These are phyloP conservation scores for Mediolabrus comicus DNA, from an alignment of 108 stramenopile genomes.

Conservation along the genomic window DNA sequence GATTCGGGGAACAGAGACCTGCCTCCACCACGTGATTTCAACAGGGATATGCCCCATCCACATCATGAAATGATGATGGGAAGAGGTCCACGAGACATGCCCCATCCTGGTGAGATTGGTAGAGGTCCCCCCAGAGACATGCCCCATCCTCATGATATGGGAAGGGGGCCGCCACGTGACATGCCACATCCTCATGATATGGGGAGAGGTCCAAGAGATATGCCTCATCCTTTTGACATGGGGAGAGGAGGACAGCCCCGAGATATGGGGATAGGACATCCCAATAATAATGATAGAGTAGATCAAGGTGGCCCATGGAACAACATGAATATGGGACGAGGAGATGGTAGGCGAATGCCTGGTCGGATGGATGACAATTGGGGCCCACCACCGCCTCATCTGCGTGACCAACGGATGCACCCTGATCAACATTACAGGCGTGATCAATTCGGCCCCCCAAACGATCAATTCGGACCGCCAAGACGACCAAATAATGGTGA, in stretches of 20 bases:
- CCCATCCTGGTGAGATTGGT: neutral
- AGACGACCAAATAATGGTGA: neutral
- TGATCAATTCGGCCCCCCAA: neutral
- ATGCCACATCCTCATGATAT: neutral
- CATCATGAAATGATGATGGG: neutral
- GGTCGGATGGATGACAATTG: neutral
- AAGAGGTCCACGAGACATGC: constrained; percentile 1
- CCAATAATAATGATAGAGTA: neutral
- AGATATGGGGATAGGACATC: neutral
- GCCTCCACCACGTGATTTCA: neutral
- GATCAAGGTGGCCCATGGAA: constrained; percentile 1
- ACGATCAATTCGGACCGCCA: neutral
- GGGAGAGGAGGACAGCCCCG: neutral
- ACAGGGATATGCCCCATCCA: neutral
- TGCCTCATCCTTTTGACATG: neutral
- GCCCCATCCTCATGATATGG: neutral
- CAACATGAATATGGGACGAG: neutral
- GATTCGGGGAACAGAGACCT: neutral
- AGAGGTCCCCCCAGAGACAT: neutral
- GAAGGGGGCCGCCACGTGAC: neutral
- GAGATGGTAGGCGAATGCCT: neutral
- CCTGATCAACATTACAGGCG: neutral
- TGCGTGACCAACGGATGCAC: neutral
- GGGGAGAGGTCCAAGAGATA: neutral
- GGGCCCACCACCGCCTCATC: neutral